Evolutionary conservation across 164 flowering plant species (phyloP).

Genomic region (Sedum album): DNA sequence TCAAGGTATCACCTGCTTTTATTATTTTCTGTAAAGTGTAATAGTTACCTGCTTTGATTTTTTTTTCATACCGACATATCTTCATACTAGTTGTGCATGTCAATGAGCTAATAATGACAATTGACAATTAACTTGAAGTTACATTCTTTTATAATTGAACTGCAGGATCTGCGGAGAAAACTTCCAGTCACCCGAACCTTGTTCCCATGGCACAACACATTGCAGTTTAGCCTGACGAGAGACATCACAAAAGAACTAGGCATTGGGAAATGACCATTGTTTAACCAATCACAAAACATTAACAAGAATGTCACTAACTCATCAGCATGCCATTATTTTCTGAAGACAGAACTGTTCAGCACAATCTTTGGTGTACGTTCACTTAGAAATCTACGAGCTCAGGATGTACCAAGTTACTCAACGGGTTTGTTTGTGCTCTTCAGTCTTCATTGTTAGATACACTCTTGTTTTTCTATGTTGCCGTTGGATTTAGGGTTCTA

Average conservation of each 20-base stretch:
- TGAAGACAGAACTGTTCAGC: neutral
- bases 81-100: neutral
- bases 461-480: no score
- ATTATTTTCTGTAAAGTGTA: neutral
- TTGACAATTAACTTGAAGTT: neutral
- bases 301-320: neutral
- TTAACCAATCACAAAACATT: neutral
- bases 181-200: slow-evolving; percentile 93
- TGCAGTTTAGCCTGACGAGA: slow-evolving; percentile 71
- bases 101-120: neutral
- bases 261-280: slow-evolving; percentile 37
- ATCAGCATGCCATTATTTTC: neutral
- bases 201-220: slow-evolving; percentile 90
- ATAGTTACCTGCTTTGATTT: neutral
- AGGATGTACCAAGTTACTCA: no score
- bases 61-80: neutral
- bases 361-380: neutral
- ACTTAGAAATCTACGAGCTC: no score
- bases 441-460: no score
- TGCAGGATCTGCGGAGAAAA: slow-evolving; percentile 94
- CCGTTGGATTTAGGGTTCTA: no score
- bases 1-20: slow-evolving; percentile 50
- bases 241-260: slow-evolving; percentile 78
- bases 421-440: no score
- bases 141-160: neutral